Base-by-base conservation (phyloP, 2,329 filamentous ascomycete genomes). In the Cytospora piceae region DNA sequence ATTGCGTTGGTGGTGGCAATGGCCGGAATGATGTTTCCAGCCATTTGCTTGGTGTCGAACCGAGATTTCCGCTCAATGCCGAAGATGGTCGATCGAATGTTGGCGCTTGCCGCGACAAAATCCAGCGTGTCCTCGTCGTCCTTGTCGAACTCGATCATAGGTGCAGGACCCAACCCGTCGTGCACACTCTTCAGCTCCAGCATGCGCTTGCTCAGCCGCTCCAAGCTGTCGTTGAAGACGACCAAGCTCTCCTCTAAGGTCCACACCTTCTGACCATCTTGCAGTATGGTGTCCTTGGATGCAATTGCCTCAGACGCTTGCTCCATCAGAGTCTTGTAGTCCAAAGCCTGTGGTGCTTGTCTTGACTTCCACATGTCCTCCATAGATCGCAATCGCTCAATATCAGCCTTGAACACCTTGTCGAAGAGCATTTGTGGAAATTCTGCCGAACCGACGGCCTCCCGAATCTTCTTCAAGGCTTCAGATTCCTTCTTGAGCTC, bases 11-110 rank as follows among this genome's bases (percentile, higher is more conserved):
- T 98, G 0, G 95, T 99, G 6, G 95, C 95, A 74, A 99, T 99
- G 2, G 95, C 95, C 1, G 95, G 95, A 68, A 99, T 99, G 72
- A 99, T 99, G 75, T 99, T 99, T 62, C 95, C 95, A 4, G 95
- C 95, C 94, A 98, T 99, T 78, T 99, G 91, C 80, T 99, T 99
- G 73, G 95, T 94, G 74, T 98, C 94, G 74, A 98, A 99, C 66
- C 96, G 93, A 27, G 93, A 96, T 76, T 93, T 94, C 5, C 83
- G 80, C 62, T 94, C 91, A 65, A 99, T 97, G 64, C 89, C 90
- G 74, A 99, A 99, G n/a, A 96, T 84, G 29, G 87, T 83, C 0
- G 94, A 95, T 54, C 95, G 87, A 29, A 99, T 86, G 73, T 99
- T 99, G 34, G 94, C 93, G 71, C 90, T 92, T 0, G 95, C 88